These are phyloP conservation scores for Fusarium sp. DNA, from an alignment of 2,329 filamentous ascomycete genomes.

Conservation along the genomic window DNA sequence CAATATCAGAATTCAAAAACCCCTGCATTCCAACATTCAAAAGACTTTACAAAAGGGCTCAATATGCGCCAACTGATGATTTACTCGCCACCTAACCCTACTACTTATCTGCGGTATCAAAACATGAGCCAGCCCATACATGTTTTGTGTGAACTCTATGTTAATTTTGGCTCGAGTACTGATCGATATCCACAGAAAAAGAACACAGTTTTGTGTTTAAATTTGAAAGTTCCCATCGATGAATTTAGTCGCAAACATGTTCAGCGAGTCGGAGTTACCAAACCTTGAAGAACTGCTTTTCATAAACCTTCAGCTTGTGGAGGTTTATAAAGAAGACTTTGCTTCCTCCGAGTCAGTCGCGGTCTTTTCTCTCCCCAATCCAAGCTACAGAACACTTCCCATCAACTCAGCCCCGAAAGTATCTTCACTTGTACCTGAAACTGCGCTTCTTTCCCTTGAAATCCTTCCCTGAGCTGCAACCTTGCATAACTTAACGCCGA, in stretches of 20 bases:
- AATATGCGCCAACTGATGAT: background rate
- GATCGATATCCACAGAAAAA: background rate
- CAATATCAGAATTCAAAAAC: background rate
- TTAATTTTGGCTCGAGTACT: background rate
- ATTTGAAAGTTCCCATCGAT: background rate
- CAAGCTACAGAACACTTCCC: background rate
- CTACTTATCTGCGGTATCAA: background rate
- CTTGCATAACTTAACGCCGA: accelerated
- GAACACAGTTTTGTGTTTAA: background rate
- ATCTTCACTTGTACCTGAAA: too few species aligned
- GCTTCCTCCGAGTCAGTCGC: background rate
- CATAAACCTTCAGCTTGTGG: too few species aligned
- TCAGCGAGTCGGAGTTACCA: accelerated
- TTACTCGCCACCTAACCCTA: too few species aligned
- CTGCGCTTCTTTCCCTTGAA: too few species aligned
- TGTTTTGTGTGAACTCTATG: background rate
- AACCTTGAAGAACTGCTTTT: background rate
- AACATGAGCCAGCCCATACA: background rate
- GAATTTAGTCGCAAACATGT: background rate
- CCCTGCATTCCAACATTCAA: background rate
- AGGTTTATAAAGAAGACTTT: background rate
- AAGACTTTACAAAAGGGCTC: background rate
- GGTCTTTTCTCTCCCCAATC: background rate
- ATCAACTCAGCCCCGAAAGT: background rate
- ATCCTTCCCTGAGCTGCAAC: background rate